phyloP scores from a whole-genome alignment of 139 green algal genomes.

The Volvox africanus region DNA sequence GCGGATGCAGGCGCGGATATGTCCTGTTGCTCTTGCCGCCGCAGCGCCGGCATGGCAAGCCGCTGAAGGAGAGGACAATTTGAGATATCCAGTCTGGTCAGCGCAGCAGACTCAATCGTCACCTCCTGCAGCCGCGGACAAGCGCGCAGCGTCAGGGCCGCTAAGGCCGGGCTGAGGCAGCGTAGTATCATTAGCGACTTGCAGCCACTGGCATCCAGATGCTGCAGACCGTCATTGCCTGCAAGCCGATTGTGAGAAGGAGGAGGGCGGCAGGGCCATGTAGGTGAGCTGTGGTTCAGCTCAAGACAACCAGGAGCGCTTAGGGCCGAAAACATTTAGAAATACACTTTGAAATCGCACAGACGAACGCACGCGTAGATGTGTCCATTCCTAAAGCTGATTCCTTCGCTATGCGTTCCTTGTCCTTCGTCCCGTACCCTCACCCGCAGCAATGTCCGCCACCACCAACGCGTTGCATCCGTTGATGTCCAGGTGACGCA shows the following conservation, averaged over 20 bases:
- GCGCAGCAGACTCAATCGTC: conserved; percentile 12
- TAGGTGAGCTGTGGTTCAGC: no score
- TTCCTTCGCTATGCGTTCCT: no score
- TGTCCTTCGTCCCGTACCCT: neutral
- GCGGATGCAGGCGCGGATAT: neutral
- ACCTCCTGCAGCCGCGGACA: conserved; percentile 39
- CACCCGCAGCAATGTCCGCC: conserved; percentile 21
- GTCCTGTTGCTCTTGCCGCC: neutral
- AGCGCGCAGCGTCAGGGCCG: conserved; percentile 13
- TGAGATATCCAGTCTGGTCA: conserved; percentile 40
- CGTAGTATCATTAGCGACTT: conserved; percentile 47
- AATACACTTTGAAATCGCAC: no score
- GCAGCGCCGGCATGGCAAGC: conserved; percentile 22
- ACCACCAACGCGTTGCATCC: conserved; percentile 22
- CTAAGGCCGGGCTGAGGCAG: conserved; percentile 22
- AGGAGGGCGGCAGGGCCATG: no score
- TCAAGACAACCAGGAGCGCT: no score
- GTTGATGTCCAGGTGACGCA: conserved; percentile 48
- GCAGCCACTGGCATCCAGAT: conserved; percentile 55
- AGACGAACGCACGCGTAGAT: no score
- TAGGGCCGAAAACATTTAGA: no score
- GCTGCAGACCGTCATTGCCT: conserved; percentile 15
- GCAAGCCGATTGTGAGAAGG: neutral
- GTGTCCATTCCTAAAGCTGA: no score
- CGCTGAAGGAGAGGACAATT: conserved; percentile 29